Conservation (phyloP, 2,329 filamentous ascomycete genomes). For the Laburnicola sp. region DNA sequence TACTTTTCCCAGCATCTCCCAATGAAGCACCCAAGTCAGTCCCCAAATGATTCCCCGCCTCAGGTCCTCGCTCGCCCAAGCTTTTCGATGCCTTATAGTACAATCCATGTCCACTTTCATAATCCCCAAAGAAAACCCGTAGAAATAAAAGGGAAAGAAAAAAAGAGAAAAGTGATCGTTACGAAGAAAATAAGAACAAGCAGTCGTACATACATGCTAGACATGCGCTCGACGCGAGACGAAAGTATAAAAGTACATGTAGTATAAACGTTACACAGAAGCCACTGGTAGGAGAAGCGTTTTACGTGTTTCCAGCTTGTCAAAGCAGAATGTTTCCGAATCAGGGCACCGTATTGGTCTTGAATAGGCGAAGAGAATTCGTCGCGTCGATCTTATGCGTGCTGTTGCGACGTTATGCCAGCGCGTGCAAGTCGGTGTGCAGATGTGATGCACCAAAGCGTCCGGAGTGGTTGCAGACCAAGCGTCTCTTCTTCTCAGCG, state of each 20-base stretch:
- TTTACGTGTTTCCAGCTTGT: neutral
- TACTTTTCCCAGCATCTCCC: too few relatives aligned
- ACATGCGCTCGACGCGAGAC: too few relatives aligned
- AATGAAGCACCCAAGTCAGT: too few relatives aligned
- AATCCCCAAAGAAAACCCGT: neutral
- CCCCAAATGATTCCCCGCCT: too few relatives aligned
- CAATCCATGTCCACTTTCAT: too few relatives aligned
- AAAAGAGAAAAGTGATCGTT: neutral
- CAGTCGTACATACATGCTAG: too few relatives aligned
- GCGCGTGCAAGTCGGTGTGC: neutral
- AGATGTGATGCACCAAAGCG: too few relatives aligned
- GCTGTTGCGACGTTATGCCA: conserved; percentile 1
- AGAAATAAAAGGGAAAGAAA: neutral
- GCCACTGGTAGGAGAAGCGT: conserved; percentile 7
- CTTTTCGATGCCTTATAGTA: too few relatives aligned
- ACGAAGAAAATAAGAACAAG: neutral
- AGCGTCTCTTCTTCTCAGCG: neutral
- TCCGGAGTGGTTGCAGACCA: neutral
- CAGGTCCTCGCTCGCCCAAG: too few relatives aligned
- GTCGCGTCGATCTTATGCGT: conserved; percentile 4
- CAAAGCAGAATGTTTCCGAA: neutral
- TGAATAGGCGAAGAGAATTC: conserved; percentile 5
- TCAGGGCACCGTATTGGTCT: neutral
- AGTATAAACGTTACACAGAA: conserved; percentile 11
- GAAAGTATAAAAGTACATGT: conserved; percentile 11